phyloP scores from a whole-genome alignment of 352 stramenopile species.

The Phytophthora fragariaefolia region DNA sequence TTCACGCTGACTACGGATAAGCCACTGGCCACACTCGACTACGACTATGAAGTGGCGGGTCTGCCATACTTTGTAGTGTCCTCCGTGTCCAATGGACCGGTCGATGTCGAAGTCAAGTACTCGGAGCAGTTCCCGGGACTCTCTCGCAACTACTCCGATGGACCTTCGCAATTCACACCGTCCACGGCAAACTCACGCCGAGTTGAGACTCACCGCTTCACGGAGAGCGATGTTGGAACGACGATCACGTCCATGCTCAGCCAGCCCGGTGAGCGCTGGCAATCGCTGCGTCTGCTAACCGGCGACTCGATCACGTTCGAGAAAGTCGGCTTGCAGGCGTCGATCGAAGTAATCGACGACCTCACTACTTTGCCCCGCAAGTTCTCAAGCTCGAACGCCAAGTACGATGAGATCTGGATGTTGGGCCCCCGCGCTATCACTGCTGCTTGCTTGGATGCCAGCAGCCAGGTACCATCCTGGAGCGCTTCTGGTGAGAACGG shows the following conservation, averaged over 20 bases:
- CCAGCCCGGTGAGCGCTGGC: slow-evolving; percentile 37
- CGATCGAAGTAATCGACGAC: slow-evolving; percentile 36
- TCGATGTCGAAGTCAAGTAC: slow-evolving; percentile 44
- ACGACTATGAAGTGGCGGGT: slow-evolving; percentile 37
- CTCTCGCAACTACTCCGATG: slow-evolving; percentile 33
- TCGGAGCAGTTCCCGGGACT: slow-evolving; percentile 35
- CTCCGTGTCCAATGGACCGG: slow-evolving; percentile 22
- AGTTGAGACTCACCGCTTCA: slow-evolving; percentile 39
- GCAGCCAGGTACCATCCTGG: slow-evolving; percentile 37
- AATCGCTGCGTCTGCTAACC: slow-evolving; percentile 32
- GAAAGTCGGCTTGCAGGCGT: slow-evolving; percentile 30
- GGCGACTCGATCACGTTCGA: slow-evolving; percentile 39
- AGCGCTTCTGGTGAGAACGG: slow-evolving; percentile 36
- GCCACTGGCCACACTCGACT: slow-evolving; percentile 36
- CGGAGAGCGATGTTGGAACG: slow-evolving; percentile 12
- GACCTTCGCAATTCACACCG: slow-evolving; percentile 28
- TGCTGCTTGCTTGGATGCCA: slow-evolving; percentile 35
- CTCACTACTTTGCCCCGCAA: slow-evolving; percentile 32
- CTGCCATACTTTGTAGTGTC: slow-evolving; percentile 37
- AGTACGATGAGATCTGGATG: slow-evolving; percentile 45
- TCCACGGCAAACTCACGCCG: slow-evolving; percentile 36
- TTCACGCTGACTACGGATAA: slow-evolving; percentile 30
- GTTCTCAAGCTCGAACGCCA: slow-evolving; percentile 41
- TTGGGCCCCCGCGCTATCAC: slow-evolving; percentile 34
- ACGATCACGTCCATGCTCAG: slow-evolving; percentile 36